Evolutionary conservation across 345 rosid genomes (phyloP).

Genomic region (Populus nigra): DNA sequence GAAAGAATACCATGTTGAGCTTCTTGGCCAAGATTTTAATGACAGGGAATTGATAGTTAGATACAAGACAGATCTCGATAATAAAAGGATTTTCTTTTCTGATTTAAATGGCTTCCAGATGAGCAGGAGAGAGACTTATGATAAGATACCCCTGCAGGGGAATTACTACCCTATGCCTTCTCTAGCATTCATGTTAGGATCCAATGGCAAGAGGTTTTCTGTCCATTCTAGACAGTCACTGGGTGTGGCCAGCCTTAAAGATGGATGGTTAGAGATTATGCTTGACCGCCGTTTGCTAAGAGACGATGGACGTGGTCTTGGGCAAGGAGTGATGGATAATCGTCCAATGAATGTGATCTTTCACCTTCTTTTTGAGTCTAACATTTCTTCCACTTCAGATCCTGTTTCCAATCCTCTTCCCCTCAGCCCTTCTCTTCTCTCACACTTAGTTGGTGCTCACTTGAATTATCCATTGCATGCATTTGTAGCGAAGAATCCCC

Average conservation of each 20-base stretch:
- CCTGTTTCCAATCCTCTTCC: slow-evolving; percentile 48
- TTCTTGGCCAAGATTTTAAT: slow-evolving; percentile 56
- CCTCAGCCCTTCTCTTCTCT: slow-evolving; percentile 75
- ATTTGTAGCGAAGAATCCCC: slow-evolving; percentile 73
- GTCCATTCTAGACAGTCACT: slow-evolving; percentile 89
- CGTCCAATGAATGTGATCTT: slow-evolving; percentile 71
- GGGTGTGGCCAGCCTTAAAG: slow-evolving; percentile 71
- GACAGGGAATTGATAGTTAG: slow-evolving; percentile 84
- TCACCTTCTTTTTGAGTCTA: slow-evolving; percentile 66
- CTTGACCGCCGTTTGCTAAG: slow-evolving; percentile 74
- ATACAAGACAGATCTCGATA: slow-evolving; percentile 73
- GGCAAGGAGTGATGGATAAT: slow-evolving; percentile 95
- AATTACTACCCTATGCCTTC: slow-evolving; percentile 98
- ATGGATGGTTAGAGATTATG: slow-evolving; percentile 97
- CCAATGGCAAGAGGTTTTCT: slow-evolving; percentile 75
- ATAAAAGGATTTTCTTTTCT: slow-evolving; percentile 63
- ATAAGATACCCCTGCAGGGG: slow-evolving; percentile 96
- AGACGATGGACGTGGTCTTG: slow-evolving; percentile 98
- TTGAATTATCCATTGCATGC: slow-evolving; percentile 80
- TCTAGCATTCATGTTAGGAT: slow-evolving; percentile 85
- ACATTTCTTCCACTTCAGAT: slow-evolving; percentile 52
- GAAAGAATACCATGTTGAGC: slow-evolving; percentile 96
- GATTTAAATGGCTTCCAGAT: slow-evolving; percentile 98
- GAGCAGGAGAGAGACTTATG: slow-evolving; percentile 93
- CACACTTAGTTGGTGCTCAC: slow-evolving; percentile 68